Conservation (phyloP, 192 early-diverging fungal genomes). For the Coemansia javaensis region DNA sequence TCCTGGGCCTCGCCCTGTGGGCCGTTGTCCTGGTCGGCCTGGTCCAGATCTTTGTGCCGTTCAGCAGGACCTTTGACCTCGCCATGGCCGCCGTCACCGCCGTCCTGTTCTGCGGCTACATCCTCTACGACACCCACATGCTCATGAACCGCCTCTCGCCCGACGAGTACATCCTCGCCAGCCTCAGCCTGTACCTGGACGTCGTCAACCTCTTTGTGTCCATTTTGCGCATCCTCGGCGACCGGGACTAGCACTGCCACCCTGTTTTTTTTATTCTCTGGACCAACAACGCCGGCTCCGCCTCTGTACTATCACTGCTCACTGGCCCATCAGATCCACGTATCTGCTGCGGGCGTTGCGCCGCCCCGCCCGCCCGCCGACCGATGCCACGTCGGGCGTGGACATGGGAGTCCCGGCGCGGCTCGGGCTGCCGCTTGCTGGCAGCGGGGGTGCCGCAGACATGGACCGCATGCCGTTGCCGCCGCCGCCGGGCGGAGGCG, state of each 20-base stretch:
- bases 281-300: not conserved
- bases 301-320: not conserved
- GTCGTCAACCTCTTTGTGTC: conserved; percentile 72
- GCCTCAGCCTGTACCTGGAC: conserved; percentile 67
- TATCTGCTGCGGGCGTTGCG: conserved; percentile 49
- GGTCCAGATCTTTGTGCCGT: conserved; percentile 68
- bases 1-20: conserved; percentile 60
- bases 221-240: conserved; percentile 59
- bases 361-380: conserved; percentile 12
- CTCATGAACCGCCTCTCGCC: conserved; percentile 64
- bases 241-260: conserved; percentile 29
- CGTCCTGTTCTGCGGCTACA: conserved; percentile 73
- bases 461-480: not conserved
- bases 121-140: conserved; percentile 68
- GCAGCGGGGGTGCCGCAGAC: conserved; percentile 6
- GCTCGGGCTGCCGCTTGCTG: conserved; percentile 19
- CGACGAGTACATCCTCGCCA: conserved; percentile 69
- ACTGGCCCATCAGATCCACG: conserved; percentile 50
- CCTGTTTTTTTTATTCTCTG: not conserved
- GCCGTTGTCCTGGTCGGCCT: conserved; percentile 59
- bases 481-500: not conserved
- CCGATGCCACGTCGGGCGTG: conserved; percentile 1
- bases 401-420: conserved; percentile 29
- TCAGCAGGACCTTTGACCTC: conserved; percentile 54
- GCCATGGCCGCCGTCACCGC: conserved; percentile 56